phyloP scores from a whole-genome alignment of 176 grass and related monocot species.

The Lolium perenne region DNA sequence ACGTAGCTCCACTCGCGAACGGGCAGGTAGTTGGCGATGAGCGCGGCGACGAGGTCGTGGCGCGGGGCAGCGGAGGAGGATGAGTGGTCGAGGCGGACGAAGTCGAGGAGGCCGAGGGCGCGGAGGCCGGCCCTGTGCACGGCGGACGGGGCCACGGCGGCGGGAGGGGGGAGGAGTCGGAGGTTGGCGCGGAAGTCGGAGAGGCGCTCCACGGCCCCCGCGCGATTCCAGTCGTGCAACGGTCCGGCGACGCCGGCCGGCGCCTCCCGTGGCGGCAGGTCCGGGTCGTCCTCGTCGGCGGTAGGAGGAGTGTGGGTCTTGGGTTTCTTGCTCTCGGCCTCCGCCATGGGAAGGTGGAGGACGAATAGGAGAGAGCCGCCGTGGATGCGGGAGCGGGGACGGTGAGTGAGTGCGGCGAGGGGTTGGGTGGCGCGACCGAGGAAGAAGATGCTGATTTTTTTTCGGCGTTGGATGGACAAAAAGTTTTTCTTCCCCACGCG shows the following conservation, averaged over 20 bases:
- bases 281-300: not conserved
- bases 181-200: not conserved
- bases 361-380: not conserved
- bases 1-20: not conserved
- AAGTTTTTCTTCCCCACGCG: too few species aligned
- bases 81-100: constrained; percentile 8
- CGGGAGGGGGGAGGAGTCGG: not conserved
- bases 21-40: not conserved
- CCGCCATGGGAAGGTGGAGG: not conserved
- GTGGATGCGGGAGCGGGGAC: not conserved
- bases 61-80: not conserved
- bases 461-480: not conserved
- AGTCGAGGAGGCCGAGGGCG: not conserved
- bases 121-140: not conserved
- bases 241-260: not conserved
- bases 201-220: not conserved
- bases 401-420: not conserved
- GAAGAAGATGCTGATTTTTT: not conserved
- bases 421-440: not conserved
- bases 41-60: not conserved
- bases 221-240: constrained; percentile 7
- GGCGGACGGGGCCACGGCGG: not conserved
- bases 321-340: not conserved
- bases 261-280: not conserved
- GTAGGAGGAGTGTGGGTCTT: not conserved